These are phyloP conservation scores for Sporothrix luriei DNA, from an alignment of 2,329 filamentous ascomycete species.

Conservation along the genomic window DNA sequence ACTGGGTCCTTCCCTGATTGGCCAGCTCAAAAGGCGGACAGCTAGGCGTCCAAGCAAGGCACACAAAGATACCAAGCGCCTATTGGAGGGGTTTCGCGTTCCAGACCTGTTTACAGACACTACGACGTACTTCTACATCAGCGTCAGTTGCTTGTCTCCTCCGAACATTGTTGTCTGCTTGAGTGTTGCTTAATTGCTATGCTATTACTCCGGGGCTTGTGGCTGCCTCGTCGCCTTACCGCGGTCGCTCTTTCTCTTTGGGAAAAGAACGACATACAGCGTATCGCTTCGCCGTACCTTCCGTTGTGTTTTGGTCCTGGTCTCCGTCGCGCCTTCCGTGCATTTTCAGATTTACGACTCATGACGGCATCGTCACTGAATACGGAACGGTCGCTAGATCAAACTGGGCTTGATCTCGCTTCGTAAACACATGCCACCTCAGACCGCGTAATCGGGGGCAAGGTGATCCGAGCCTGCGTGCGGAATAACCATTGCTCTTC, in stretches of 20 bases:
- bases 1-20: constrained; percentile 2
- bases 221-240: neutral
- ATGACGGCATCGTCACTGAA: neutral
- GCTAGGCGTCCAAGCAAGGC: constrained; percentile 28
- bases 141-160: no score
- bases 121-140: no score
- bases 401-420: neutral
- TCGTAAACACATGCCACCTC: neutral
- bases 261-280: neutral
- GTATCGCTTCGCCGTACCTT: constrained; percentile 6
- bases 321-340: neutral
- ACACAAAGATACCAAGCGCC: neutral
- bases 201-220: constrained; percentile 1
- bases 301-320: neutral
- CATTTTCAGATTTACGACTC: constrained; percentile 6
- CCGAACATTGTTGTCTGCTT: neutral
- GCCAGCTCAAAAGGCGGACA: constrained; percentile 21
- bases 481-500: neutral
- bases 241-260: constrained; percentile 4
- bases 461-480: neutral
- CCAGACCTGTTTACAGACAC: neutral
- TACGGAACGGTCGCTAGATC: neutral
- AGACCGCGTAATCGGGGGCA: constrained; percentile 10
- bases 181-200: neutral
- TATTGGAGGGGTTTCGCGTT: neutral